Base-by-base conservation (phyloP, 1,139 yeast species). In the Saccharomycopsis hybrid region DNA sequence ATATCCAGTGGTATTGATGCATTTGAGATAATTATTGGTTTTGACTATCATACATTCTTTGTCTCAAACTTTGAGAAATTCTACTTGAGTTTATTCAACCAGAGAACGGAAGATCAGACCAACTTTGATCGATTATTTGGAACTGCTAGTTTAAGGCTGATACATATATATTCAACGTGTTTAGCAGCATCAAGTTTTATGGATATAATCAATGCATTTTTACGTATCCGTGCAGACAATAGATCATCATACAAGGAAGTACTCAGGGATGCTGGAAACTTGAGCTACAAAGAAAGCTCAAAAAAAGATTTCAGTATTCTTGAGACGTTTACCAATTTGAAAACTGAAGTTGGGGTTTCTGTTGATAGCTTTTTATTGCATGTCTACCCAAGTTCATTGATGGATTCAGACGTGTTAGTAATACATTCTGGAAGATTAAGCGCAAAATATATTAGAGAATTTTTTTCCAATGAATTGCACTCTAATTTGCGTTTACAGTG, bases 1-100 rank as follows among this genome's bases (percentile, higher is more conserved):
- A 64, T 85, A 2, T 74, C 84, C 0, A 70, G 78, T 2, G 82
- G 84, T 0, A 64, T 87, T 43, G 78, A 71, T 2, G 67, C 72
- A 8, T 58, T 87, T 24, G 79, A 80, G 41, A 62, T 78, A 7
- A 84, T 83, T 59, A 67, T 81, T 5, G 80, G 92, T 0, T 79
- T 90, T 60, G 97, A 92, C 62, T 87, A 81, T 61, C 96, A 90
- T 61, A 79, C 86, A 28, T 88, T 92, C 65, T 76, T 86, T 18
- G 75, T 90, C 48, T 76, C 80, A 1, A 73, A 74, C 30, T 62
- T 84, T 33, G 67, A 71, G 27, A 68, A 71, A 1, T 68, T 80
- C 33, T 70, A 75, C 5, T 66, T 84, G 40, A 80, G 80, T 41
- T 71, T 88, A 35, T 82, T 76, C 61, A 90, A 90, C 62, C 87